Evolutionary conservation across 345 rosid genomes (phyloP).

Genomic region (Aquilaria sinensis): DNA sequence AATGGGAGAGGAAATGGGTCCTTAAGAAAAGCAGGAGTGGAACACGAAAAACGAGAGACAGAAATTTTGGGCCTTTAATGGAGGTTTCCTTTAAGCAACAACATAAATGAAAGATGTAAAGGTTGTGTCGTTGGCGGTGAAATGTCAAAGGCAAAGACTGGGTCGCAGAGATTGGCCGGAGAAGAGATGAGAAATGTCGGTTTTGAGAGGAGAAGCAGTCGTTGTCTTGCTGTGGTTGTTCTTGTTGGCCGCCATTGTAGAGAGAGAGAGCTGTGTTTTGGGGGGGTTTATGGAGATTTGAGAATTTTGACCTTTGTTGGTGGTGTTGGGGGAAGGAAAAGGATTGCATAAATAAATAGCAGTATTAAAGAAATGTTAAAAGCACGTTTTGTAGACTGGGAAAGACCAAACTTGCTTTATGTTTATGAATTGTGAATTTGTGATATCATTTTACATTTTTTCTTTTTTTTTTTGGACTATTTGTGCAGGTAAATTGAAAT

Average conservation of each 20-base stretch:
- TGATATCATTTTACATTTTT: too few relatives aligned
- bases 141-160: constrained; percentile 21
- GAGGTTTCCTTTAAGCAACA: constrained; percentile 10
- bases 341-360: background rate
- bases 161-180: constrained; percentile 8
- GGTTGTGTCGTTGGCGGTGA: background rate
- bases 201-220: background rate
- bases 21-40: constrained; percentile 29
- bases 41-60: constrained; percentile 40
- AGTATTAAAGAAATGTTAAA: background rate
- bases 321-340: constrained; percentile 16
- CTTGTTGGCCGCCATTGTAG: constrained; percentile 36
- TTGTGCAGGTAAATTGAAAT: background rate
- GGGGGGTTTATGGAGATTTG: constrained; percentile 9
- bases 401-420: constrained; percentile 5
- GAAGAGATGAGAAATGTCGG: background rate
- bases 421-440: background rate
- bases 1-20: constrained; percentile 29
- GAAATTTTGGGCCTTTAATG: constrained; percentile 11
- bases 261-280: constrained; percentile 11
- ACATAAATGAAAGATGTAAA: background rate
- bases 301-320: constrained; percentile 30
- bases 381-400: constrained; percentile 31
- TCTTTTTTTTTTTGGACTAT: background rate
- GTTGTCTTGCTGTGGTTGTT: background rate